Percentiles rank a stretch among this genome's conserved stretches.
Evolutionary conservation across 306 rosid species (phyloP).

Genomic region (Trifolium fragiferum): DNA sequence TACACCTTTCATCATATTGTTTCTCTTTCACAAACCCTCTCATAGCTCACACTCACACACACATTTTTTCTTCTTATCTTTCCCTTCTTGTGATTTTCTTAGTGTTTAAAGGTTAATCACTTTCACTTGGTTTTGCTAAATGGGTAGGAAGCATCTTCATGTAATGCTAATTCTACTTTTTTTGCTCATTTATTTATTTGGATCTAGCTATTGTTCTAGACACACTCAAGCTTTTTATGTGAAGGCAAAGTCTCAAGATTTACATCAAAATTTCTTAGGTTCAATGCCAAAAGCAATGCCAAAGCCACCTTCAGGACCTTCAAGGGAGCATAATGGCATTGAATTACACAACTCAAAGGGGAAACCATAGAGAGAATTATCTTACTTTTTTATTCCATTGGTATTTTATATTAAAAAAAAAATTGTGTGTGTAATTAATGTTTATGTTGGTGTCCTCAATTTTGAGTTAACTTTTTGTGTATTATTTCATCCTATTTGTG

Average conservation of each 20-base stretch:
- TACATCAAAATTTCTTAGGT: conserved; percentile 48
- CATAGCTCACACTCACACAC: not conserved
- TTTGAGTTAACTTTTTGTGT: not conserved
- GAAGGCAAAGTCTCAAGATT: conserved; percentile 48
- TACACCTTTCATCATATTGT: conserved; percentile 39
- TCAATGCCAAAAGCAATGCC: conserved; percentile 71
- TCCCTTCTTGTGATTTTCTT: conserved; percentile 22
- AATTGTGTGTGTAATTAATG: conserved; percentile 39
- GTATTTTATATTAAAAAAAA: not conserved
- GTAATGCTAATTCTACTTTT: conserved; percentile 41
- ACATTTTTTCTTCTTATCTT: not conserved
- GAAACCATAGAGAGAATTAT: conserved; percentile 47
- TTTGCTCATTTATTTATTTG: conserved; percentile 47
- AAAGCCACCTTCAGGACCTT: conserved; percentile 88
- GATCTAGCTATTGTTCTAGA: conserved; percentile 46
- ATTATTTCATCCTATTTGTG: not conserved
- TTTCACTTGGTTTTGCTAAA: conserved; percentile 6
- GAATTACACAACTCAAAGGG: conserved; percentile 54
- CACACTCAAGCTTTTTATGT: conserved; percentile 48
- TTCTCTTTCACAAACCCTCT: conserved; percentile 23
- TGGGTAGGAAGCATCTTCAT: conserved; percentile 50
- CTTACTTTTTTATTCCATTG: not conserved
- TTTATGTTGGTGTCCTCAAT: conserved; percentile 19
- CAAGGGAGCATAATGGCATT: conserved; percentile 71
- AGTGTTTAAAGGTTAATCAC: not conserved